Evolutionary conservation across 2,329 filamentous ascomycete species (phyloP).

Genomic region (Trichoderma sp.): DNA sequence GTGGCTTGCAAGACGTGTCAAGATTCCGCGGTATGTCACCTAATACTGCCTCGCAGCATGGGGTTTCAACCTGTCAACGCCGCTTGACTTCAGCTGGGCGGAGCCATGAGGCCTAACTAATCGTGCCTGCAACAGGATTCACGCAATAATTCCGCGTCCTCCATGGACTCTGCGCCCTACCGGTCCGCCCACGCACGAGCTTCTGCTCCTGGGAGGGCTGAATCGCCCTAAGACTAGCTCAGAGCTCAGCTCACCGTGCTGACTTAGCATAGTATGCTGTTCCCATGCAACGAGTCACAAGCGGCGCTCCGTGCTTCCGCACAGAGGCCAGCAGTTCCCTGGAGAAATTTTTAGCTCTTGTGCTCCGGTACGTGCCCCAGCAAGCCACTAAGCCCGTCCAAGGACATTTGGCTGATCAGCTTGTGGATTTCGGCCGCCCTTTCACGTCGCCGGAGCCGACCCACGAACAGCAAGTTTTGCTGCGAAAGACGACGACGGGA

Average conservation of each 20-base stretch:
- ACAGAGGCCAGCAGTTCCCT: not conserved
- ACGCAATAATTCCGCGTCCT: not conserved
- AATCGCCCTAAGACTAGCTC: conserved; percentile 13
- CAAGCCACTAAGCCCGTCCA: not conserved
- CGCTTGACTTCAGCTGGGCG: not conserved
- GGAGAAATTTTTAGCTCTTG: not conserved
- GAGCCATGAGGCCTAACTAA: not conserved
- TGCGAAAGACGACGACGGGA: not conserved
- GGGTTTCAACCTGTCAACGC: not conserved
- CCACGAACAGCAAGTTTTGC: not conserved
- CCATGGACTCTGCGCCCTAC: conserved; percentile 12
- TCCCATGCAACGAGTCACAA: not conserved
- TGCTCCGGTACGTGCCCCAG: not conserved
- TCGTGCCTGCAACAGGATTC: not conserved
- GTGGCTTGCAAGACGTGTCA: conserved; percentile 4
- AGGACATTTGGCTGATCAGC: conserved; percentile 1
- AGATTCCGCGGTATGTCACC: not conserved
- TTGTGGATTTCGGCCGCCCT: conserved; percentile 7
- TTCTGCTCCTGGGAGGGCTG: conserved; percentile 6
- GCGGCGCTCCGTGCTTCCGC: not conserved
- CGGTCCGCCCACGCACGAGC: conserved; percentile 5
- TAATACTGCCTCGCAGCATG: not conserved
- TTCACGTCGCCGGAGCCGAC: conserved; percentile 2
- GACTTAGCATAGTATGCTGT: not conserved
- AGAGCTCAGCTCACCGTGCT: conserved; percentile 12